phyloP scores from a whole-genome alignment of 495 filamentous ascomycete genomes.

The Penicillium verhagenii region DNA sequence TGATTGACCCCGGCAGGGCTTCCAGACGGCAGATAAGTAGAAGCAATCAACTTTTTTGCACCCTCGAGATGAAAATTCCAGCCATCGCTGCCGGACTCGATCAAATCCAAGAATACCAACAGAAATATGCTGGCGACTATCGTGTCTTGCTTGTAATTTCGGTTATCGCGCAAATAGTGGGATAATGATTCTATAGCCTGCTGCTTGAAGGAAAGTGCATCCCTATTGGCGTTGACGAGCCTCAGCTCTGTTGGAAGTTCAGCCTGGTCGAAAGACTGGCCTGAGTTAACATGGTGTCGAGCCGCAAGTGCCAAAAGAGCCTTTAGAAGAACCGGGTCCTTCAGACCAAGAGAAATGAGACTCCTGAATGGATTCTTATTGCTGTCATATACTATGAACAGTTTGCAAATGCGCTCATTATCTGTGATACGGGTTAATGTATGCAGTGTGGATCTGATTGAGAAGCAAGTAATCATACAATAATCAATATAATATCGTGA shows the following conservation, averaged over 20 bases:
- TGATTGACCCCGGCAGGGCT: slow-evolving; percentile 19
- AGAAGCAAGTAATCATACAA: slow-evolving; percentile 29
- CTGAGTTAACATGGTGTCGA: slow-evolving; percentile 49
- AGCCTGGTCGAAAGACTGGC: slow-evolving; percentile 22
- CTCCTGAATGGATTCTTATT: slow-evolving; percentile 54
- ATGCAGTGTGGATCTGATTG: not conserved
- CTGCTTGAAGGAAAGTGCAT: slow-evolving; percentile 52
- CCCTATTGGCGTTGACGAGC: slow-evolving; percentile 26
- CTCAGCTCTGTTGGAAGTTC: slow-evolving; percentile 11
- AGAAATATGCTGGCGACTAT: slow-evolving; percentile 53
- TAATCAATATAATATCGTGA: slow-evolving; percentile 51
- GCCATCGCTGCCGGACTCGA: slow-evolving; percentile 53
- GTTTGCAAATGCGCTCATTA: slow-evolving; percentile 50
- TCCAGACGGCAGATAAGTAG: slow-evolving; percentile 9
- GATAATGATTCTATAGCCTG: slow-evolving; percentile 48
- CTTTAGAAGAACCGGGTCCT: slow-evolving; percentile 48
- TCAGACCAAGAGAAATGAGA: slow-evolving; percentile 47
- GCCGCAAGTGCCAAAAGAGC: slow-evolving; percentile 55
- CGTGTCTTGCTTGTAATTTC: slow-evolving; percentile 28
- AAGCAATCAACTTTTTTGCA: slow-evolving; percentile 43
- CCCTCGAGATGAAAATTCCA: slow-evolving; percentile 57
- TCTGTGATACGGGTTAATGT: slow-evolving; percentile 31
- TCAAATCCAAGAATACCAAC: slow-evolving; percentile 56
- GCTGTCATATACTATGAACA: slow-evolving; percentile 55
- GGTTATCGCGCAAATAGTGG: slow-evolving; percentile 23